Evolutionary conservation across 176 grass and related monocot species (phyloP).

Genomic region (Oryza officinalis): DNA sequence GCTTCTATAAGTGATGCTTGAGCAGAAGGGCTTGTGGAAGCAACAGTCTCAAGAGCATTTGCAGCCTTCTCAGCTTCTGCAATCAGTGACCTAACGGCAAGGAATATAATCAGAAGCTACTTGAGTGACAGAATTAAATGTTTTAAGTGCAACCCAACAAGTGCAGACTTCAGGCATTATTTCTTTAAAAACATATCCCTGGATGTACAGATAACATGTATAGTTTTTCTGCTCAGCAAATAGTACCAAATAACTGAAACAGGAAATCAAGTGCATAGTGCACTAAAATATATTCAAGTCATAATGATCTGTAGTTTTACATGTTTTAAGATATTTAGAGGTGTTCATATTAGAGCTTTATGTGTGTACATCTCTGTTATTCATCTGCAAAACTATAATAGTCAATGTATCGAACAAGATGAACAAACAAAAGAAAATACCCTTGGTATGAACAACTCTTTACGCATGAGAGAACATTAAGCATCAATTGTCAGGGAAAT

Average conservation of each 20-base stretch:
- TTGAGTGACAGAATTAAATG: not conserved
- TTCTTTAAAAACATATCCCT: not conserved
- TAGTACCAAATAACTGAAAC: not conserved
- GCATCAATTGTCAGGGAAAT: not conserved
- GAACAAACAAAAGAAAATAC: not conserved
- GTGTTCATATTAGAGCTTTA: not conserved
- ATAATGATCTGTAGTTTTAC: not conserved
- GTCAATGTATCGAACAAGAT: not conserved
- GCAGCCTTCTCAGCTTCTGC: constrained; percentile 81
- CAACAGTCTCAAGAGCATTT: constrained; percentile 68
- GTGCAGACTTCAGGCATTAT: not conserved
- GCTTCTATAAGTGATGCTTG: constrained; percentile 77
- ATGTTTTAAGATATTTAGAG: not conserved
- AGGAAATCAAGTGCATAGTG: not conserved
- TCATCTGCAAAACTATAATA: not conserved
- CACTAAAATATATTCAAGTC: not conserved
- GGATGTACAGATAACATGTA: not conserved
- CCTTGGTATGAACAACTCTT: not conserved
- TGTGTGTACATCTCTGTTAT: not conserved
- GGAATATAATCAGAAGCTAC: constrained; percentile 34
- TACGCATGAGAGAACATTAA: not conserved
- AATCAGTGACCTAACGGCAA: constrained; percentile 70
- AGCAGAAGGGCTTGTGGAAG: constrained; percentile 56
- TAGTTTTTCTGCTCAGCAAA: not conserved
- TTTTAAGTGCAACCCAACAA: not conserved